Conservation (phyloP, 2,329 filamentous ascomycete genomes). For the Tolypocladium tundrense region DNA sequence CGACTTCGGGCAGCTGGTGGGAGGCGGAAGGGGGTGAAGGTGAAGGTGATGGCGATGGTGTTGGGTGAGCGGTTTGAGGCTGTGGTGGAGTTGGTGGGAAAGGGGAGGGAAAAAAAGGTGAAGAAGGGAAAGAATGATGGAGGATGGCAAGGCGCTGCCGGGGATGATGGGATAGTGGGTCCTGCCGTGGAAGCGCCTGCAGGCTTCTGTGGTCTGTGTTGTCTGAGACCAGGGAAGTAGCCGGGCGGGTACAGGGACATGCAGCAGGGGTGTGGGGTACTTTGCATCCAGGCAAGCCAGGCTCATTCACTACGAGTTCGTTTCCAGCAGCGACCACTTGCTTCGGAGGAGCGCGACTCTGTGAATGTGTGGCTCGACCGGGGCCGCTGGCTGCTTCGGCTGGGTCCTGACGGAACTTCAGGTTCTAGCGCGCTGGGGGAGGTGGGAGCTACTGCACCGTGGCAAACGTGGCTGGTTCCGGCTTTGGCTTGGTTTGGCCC, state of each 20-base stretch:
- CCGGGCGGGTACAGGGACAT: background rate
- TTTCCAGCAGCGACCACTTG: background rate
- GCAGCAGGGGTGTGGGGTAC: background rate
- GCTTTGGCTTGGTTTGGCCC: background rate
- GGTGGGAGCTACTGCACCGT: background rate
- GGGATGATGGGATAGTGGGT: conserved; percentile 14
- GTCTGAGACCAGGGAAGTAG: background rate
- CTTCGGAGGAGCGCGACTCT: background rate
- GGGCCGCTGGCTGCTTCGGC: background rate
- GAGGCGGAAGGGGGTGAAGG: conserved; percentile 7
- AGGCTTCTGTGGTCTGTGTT: background rate
- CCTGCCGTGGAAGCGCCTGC: conserved; percentile 7
- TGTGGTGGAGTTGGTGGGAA: conserved; percentile 16
- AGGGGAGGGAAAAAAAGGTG: conserved; percentile 15
- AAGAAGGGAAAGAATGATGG: conserved; percentile 15
- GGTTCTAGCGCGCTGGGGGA: background rate
- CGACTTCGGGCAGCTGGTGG: background rate
- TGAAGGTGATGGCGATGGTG: conserved; percentile 6
- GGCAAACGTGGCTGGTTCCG: background rate
- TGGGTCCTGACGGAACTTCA: background rate
- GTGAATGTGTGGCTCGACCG: background rate
- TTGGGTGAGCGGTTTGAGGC: conserved; percentile 5
- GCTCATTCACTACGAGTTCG: background rate
- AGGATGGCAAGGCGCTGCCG: conserved; percentile 9
- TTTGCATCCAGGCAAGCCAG: background rate